Base-by-base conservation (phyloP, 2,329 filamentous ascomycete species). In the Fusarium caatingaense region DNA sequence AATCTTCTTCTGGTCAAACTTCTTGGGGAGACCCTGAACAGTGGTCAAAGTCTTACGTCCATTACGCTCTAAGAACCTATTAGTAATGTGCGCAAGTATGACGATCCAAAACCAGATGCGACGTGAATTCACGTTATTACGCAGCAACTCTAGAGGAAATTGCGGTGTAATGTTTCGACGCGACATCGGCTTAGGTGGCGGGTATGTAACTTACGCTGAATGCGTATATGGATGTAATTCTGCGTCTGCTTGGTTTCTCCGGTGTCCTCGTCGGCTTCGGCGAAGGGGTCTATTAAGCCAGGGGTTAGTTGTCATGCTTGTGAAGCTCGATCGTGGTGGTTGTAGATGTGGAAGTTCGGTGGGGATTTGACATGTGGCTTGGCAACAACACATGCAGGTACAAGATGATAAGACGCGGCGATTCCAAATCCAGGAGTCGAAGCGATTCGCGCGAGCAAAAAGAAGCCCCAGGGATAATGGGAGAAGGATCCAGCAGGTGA, bases 11-110 rank as follows among this genome's bases (percentile, higher is more conserved):
- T 96, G 94, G 86, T 98, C 95, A 81, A 98, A 98, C 83, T 98
- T 98, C 88, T 96, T 96, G 72, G 96, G 95, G 79, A 99, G 91
- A 85, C 96, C 96, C 89, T 98, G 95, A 80, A 99, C 94, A 78
- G 96, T 99, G 78, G 96, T 99, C 92, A 99, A 89, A 87, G 96
- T 98, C 90, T 99, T 99, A 85, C 96, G 96, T 91, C 96, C 96
- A 98, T 99, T 99, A 87, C 96, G 96, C 87, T 99, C 95, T 98
- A 83, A 49, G 23, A 8, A 15, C 12, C 27, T 45, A 44, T 71
- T 47, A 71, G 65, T 34, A 30, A n/a, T 55, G 51, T 32, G 44
- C 41, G n/a, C 40, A 15, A 50, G 16, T 13, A 55, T 20, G n/a
- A 53, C 32, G 16, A 41, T 55, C 16, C 42, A 32, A 20, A 23